Percentiles rank a stretch among this genome's conserved stretches.
These are phyloP conservation scores for Fusarium sp. DNA, from an alignment of 2,329 filamentous ascomycete genomes.

Conservation along the genomic window DNA sequence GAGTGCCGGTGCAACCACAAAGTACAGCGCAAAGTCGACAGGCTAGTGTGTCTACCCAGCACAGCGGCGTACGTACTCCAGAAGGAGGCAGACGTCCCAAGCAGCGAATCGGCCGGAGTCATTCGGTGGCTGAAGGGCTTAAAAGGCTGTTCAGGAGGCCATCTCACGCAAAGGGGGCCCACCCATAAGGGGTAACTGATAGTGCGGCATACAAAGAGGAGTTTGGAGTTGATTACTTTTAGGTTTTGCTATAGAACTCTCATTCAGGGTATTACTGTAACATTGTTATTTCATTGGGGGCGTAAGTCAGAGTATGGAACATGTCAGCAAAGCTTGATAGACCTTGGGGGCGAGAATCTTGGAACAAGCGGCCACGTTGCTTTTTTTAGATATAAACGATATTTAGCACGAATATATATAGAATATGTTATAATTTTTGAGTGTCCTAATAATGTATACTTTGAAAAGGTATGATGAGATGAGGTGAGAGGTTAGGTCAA, in stretches of 20 bases:
- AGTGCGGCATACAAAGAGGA: neutral
- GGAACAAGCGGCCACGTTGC: neutral
- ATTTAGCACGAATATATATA: neutral
- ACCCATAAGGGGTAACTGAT: neutral
- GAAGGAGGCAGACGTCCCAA: conserved; percentile 17
- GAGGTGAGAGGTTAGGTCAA: neutral
- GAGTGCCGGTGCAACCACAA: conserved; percentile 17
- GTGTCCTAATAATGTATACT: neutral
- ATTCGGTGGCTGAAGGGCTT: conserved; percentile 53
- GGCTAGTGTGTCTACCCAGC: conserved; percentile 13
- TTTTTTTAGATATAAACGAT: neutral
- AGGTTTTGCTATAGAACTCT: neutral
- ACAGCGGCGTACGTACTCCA: conserved; percentile 3
- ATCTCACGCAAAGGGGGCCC: conserved; percentile 15
- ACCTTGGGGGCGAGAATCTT: conserved; percentile 6
- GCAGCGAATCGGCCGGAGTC: conserved; percentile 44
- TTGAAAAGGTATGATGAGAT: neutral
- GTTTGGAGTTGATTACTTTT: neutral
- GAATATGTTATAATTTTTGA: neutral
- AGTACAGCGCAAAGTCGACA: conserved; percentile 14
- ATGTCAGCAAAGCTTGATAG: conserved; percentile 11
- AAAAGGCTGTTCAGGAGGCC: conserved; percentile 55
- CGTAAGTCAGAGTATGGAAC: conserved; percentile 3
- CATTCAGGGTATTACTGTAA: neutral
- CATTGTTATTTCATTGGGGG: neutral